Evolutionary conservation across 352 stramenopile species (phyloP).

Genomic region (Heterotrichella gracilis): DNA sequence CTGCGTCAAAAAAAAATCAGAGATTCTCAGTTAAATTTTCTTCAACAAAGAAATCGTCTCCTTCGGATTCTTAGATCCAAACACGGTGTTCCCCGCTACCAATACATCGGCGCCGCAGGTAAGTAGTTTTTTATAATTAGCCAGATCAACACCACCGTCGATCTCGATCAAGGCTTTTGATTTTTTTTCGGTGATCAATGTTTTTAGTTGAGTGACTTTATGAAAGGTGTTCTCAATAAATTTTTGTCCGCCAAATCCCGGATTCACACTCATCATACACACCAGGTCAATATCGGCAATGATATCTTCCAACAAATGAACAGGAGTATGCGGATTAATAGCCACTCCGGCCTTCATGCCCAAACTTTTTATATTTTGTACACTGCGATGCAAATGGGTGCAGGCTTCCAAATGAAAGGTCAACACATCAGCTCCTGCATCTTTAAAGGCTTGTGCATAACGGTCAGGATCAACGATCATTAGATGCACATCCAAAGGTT

Average conservation of each 20-base stretch:
- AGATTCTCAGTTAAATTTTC: no score
- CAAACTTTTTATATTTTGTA: conserved; percentile 1
- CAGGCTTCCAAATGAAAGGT: background rate
- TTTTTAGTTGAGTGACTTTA: background rate
- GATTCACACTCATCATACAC: conserved; percentile 3
- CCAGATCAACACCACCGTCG: background rate
- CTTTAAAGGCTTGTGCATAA: background rate
- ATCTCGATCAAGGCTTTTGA: background rate
- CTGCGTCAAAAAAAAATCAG: no score
- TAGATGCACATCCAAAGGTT: background rate
- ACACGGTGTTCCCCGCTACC: background rate
- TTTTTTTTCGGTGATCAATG: background rate
- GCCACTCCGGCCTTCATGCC: background rate
- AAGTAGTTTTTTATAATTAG: background rate
- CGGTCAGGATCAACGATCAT: background rate
- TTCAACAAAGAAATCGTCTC: background rate
- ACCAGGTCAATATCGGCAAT: conserved; percentile 1
- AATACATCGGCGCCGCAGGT: background rate
- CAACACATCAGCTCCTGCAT: background rate
- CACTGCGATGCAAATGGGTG: background rate
- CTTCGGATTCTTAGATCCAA: background rate
- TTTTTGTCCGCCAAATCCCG: background rate
- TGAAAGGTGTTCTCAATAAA: background rate
- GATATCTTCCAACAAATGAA: background rate
- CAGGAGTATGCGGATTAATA: background rate